A percentile compares a stretch with the other conserved stretches of the same genome.
phyloP scores from a whole-genome alignment of 2,329 filamentous ascomycete species.

The Penicillium sp. region DNA sequence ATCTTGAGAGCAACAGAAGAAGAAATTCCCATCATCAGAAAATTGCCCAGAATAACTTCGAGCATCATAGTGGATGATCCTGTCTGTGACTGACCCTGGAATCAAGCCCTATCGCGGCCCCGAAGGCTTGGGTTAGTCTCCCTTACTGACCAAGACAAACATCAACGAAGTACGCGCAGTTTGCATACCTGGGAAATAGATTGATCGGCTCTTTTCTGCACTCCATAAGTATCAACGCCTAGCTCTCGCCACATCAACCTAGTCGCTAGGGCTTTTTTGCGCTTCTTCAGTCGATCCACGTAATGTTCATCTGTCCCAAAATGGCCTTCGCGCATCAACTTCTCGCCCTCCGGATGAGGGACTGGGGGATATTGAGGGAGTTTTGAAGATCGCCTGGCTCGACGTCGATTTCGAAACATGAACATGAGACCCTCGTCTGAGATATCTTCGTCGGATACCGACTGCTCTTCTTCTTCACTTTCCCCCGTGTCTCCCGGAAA shows the following conservation, averaged over 20 bases:
- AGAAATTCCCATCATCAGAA: conserved; percentile 95
- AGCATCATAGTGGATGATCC: conserved; percentile 79
- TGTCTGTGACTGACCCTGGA: conserved; percentile 72
- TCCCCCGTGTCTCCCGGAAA: conserved; percentile 14
- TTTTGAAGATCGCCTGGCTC: conserved; percentile 43
- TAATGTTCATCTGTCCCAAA: conserved; percentile 69
- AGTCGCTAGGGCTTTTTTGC: conserved; percentile 59
- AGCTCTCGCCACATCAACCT: conserved; percentile 78
- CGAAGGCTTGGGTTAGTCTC: conserved; percentile 1
- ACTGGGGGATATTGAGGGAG: conserved; percentile 70
- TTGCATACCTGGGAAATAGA: conserved; percentile 63
- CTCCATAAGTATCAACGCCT: conserved; percentile 59
- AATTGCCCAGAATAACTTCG: conserved; percentile 95
- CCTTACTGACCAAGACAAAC: not conserved
- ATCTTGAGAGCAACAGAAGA: conserved; percentile 87
- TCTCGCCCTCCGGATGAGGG: conserved; percentile 70
- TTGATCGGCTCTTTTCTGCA: conserved; percentile 59
- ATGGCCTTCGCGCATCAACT: conserved; percentile 74
- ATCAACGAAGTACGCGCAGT: not conserved
- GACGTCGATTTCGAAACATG: conserved; percentile 44
- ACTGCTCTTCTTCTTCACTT: conserved; percentile 11
- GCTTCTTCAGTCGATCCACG: conserved; percentile 51
- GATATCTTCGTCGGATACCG: conserved; percentile 27
- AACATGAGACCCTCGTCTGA: conserved; percentile 26
- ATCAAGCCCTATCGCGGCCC: conserved; percentile 61